phyloP scores from a whole-genome alignment of 768 basidiomycete species.

The Phylloporus rhodoxanthus region DNA sequence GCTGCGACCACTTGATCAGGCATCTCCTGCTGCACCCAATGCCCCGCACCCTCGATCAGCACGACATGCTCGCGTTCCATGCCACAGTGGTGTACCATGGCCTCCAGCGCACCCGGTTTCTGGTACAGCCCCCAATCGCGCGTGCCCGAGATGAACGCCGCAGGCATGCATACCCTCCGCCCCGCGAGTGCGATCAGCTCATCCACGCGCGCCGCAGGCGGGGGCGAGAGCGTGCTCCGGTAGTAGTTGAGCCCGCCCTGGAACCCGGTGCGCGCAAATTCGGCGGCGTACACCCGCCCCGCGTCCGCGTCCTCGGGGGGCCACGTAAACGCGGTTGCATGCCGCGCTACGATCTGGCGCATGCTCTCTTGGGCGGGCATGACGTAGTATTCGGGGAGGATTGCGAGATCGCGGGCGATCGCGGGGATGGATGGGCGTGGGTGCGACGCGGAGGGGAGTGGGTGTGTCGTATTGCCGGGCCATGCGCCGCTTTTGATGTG shows the following conservation, averaged over 20 bases:
- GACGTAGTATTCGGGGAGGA: conserved; percentile 54
- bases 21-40: conserved; percentile 60
- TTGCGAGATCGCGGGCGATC: conserved; percentile 32
- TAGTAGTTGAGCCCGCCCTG: conserved; percentile 62
- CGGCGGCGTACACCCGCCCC: conserved; percentile 39
- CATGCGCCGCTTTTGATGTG: conserved; percentile 58
- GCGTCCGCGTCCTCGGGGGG: conserved; percentile 43
- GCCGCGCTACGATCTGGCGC: conserved; percentile 40
- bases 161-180: conserved; percentile 45
- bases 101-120: conserved; percentile 40
- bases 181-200: conserved; percentile 43
- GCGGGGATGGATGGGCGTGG: conserved; percentile 15
- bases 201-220: conserved; percentile 31
- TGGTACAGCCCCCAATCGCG: conserved; percentile 62
- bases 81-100: conserved; percentile 32
- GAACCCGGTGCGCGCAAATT: conserved; percentile 50
- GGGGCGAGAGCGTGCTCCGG: conserved; percentile 31
- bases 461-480: conserved; percentile 37
- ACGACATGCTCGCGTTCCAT: conserved; percentile 44
- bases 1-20: conserved; percentile 38
- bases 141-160: conserved; percentile 51
- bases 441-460: conserved; percentile 30
- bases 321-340: conserved; percentile 35
- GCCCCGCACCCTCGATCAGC: conserved; percentile 52
- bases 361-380: conserved; percentile 52